These are phyloP conservation scores for Penicillium verrucosum DNA, from an alignment of 2,329 filamentous ascomycete genomes.

Conservation along the genomic window DNA sequence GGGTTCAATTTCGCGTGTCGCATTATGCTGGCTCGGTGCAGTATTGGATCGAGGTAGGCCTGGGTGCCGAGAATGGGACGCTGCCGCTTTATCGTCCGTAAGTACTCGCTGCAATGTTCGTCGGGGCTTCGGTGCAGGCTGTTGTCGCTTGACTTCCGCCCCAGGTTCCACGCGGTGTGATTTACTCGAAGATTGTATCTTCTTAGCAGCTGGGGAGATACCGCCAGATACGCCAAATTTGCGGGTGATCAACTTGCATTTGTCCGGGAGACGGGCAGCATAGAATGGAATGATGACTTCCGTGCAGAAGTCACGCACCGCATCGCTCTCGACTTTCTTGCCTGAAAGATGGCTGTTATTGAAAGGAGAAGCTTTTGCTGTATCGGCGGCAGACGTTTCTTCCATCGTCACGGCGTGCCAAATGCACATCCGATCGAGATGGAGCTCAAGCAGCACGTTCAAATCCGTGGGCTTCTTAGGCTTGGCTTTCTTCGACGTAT, in stretches of 20 bases:
- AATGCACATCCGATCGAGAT: constrained; percentile 50
- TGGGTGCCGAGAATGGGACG: constrained; percentile 35
- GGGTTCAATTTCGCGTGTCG: constrained; percentile 43
- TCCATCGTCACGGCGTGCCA: constrained; percentile 49
- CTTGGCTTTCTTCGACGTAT: constrained; percentile 26
- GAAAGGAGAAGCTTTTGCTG: constrained; percentile 26
- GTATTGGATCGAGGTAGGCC: constrained; percentile 44
- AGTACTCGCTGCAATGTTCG: constrained; percentile 46
- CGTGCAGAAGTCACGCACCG: constrained; percentile 49
- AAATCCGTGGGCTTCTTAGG: constrained; percentile 44
- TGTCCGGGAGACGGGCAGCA: constrained; percentile 46
- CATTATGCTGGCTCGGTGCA: constrained; percentile 37
- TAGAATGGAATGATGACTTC: constrained; percentile 52
- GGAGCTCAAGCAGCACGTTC: constrained; percentile 44
- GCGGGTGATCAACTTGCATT: constrained; percentile 46
- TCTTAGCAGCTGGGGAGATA: constrained; percentile 36
- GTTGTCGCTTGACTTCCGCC: constrained; percentile 30
- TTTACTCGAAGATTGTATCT: constrained; percentile 30
- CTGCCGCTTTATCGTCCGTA: constrained; percentile 42
- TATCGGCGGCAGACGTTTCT: constrained; percentile 31
- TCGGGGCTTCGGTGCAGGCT: constrained; percentile 27
- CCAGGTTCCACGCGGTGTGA: constrained; percentile 31
- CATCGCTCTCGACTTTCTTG: constrained; percentile 42
- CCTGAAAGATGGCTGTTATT: constrained; percentile 28
- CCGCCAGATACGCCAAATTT: constrained; percentile 47